Evolutionary conservation across 345 rosid genomes (phyloP).

Genomic region (Gossypium bickii): DNA sequence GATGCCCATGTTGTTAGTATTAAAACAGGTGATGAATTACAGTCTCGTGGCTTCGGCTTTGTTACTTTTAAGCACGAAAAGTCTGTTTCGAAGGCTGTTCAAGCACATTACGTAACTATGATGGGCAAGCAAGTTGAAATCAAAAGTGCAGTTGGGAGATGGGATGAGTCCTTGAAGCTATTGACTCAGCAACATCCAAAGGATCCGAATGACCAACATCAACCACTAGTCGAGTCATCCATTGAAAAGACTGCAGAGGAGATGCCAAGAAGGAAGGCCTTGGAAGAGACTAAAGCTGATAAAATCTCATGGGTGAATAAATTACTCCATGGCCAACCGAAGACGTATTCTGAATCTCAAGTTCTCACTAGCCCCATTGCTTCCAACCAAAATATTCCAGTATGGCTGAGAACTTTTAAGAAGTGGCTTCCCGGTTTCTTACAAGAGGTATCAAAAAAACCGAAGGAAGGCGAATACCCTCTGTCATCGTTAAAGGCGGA

Average conservation of each 20-base stretch:
- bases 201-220: conserved; percentile 19
- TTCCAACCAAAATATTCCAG: conserved; percentile 26
- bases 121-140: conserved; percentile 58
- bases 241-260: conserved; percentile 13
- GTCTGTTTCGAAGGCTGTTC: conserved; percentile 48
- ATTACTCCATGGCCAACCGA: conserved; percentile 36
- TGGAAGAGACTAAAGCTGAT: conserved; percentile 27
- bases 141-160: conserved; percentile 38
- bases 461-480: conserved; percentile 46
- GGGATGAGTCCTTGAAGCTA: conserved; percentile 23
- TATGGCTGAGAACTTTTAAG: conserved; percentile 56
- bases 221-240: conserved; percentile 10
- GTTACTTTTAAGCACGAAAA: conserved; percentile 46
- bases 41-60: conserved; percentile 56
- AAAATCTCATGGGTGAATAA: conserved; percentile 44
- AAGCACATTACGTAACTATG: conserved; percentile 35
- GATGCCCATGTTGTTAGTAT: conserved; percentile 34
- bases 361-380: conserved; percentile 1
- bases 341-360: conserved; percentile 21
- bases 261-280: conserved; percentile 10
- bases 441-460: conserved; percentile 26
- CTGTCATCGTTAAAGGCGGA: conserved; percentile 81
- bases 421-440: conserved; percentile 70
- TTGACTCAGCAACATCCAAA: conserved; percentile 16
- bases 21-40: conserved; percentile 26